phyloP scores from a whole-genome alignment of 192 early-diverging fungal genomes.

The Coemansia umbellata region DNA sequence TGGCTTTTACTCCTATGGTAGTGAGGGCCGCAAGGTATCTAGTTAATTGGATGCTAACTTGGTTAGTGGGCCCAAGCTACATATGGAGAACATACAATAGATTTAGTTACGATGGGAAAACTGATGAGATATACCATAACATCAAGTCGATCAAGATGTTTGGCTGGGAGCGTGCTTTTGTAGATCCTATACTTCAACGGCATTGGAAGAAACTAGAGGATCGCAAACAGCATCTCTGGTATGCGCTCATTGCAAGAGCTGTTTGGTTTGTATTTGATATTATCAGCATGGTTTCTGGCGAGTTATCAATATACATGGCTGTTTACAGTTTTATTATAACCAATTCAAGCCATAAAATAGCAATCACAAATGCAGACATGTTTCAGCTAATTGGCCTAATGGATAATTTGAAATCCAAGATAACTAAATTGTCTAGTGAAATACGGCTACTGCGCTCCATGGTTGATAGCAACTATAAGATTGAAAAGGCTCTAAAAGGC shows the following conservation, averaged over 20 bases:
- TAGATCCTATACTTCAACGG: constrained; percentile 15
- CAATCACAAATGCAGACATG: constrained; percentile 21
- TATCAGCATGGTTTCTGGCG: neutral
- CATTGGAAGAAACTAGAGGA: neutral
- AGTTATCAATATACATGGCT: constrained; percentile 9
- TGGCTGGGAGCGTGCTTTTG: constrained; percentile 37
- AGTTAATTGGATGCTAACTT: neutral
- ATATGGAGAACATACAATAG: neutral
- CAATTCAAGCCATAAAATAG: neutral
- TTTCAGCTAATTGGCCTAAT: constrained; percentile 14
- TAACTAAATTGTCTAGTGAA: too few relatives aligned
- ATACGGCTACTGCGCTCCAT: neutral
- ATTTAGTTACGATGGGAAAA: neutral
- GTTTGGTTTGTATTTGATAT: constrained; percentile 4
- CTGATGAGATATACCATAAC: constrained; percentile 15
- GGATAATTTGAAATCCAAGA: neutral
- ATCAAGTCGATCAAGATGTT: constrained; percentile 41
- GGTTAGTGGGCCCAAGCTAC: neutral
- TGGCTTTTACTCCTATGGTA: constrained; percentile 1
- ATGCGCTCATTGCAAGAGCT: constrained; percentile 12
- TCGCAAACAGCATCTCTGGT: constrained; percentile 15
- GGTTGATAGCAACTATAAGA: neutral
- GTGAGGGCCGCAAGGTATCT: neutral
- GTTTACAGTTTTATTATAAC: constrained; percentile 9
- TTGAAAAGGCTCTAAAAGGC: constrained; percentile 14